Conservation (phyloP, 2,329 filamentous ascomycete genomes). For the Thelonectria rubi region DNA sequence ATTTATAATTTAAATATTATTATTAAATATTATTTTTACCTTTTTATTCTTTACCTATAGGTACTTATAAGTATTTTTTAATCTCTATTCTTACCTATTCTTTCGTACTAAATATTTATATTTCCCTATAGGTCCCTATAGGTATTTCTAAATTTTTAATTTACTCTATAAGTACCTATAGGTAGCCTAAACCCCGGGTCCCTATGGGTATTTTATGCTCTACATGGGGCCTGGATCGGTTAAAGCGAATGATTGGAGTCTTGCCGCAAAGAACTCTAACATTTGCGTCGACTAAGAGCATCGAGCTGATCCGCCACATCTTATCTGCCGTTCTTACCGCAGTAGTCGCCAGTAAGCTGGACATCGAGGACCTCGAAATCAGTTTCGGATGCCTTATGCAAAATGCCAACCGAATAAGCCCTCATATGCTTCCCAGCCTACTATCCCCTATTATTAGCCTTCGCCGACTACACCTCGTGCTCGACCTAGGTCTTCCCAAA, state of each 20-base stretch:
- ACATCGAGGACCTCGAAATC: conserved; percentile 5
- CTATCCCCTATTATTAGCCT: conserved; percentile 4
- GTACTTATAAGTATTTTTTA: too few species aligned
- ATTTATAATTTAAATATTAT: too few species aligned
- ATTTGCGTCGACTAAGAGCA: conserved; percentile 11
- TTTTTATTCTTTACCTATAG: too few species aligned
- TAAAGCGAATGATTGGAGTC: neutral
- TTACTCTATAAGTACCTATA: too few species aligned
- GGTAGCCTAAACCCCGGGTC: too few species aligned
- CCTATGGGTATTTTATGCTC: too few species aligned
- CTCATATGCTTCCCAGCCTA: conserved; percentile 9
- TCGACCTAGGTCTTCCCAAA: conserved; percentile 1
- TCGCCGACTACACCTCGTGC: conserved; percentile 2
- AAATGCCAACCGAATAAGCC: conserved; percentile 8
- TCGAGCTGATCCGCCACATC: conserved; percentile 7
- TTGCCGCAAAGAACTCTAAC: conserved; percentile 12
- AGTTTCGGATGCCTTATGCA: conserved; percentile 7
- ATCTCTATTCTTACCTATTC: too few species aligned
- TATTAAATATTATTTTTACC: too few species aligned
- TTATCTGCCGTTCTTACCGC: conserved; percentile 10
- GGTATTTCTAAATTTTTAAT: too few species aligned
- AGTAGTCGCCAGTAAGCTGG: neutral
- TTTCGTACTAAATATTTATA: too few species aligned
- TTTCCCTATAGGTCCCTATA: too few species aligned
- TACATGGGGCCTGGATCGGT: conserved; percentile 1